Conservation (phyloP, 345 rosid species). For the Lepidium didymum region DNA sequence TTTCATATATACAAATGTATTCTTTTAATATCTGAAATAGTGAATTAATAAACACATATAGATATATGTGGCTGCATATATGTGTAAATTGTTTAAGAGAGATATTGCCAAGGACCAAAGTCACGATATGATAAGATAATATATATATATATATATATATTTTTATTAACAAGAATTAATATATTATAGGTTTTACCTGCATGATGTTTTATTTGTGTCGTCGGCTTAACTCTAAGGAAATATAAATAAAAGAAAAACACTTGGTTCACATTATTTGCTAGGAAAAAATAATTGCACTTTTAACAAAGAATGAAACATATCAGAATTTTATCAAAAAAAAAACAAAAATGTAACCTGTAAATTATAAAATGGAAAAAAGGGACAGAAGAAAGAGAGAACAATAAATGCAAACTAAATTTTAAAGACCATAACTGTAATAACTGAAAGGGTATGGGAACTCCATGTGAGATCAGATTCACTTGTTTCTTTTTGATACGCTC, state of each 20-base stretch:
- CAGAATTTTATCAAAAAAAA: too few relatives aligned
- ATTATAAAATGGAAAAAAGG: background rate
- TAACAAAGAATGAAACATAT: too few relatives aligned
- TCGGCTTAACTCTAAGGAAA: background rate
- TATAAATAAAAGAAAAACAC: constrained; percentile 3
- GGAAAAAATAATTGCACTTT: background rate
- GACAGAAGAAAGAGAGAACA: background rate
- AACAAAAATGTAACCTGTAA: too few relatives aligned
- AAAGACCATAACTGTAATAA: constrained; percentile 41
- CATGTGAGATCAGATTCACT: constrained; percentile 45
- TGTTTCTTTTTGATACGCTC: background rate
- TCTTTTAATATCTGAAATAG: background rate
- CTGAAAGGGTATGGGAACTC: constrained; percentile 35
- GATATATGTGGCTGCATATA: background rate
- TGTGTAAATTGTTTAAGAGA: background rate
- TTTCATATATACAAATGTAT: background rate
- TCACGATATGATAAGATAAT: background rate
- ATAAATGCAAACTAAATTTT: constrained; percentile 24
- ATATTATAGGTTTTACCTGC: background rate
- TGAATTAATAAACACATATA: background rate
- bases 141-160: too few relatives aligned
- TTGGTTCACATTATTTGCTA: constrained; percentile 6
- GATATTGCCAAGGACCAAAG: background rate
- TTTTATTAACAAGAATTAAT: background rate
- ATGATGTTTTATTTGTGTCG: background rate